Evolutionary conservation across 2,329 filamentous ascomycete genomes (phyloP), one percentile per base, ranked within the genome.

Genomic region (Cordyceps tenuipes): DNA sequence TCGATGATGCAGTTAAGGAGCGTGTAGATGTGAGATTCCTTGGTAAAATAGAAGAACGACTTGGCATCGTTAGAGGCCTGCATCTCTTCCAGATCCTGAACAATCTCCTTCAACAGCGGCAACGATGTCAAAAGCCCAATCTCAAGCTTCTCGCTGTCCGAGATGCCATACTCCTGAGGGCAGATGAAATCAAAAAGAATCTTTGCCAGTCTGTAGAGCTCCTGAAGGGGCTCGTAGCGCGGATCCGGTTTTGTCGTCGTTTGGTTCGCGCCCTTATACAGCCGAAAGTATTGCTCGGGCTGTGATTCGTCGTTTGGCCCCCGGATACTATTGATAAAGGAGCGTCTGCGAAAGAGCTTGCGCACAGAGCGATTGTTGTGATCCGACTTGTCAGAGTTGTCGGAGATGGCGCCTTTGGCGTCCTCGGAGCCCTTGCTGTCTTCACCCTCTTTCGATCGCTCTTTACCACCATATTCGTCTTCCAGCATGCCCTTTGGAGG

Each of bases 21-120:
- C 5, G 94, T 99, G 76, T 99, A 99, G 64, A 99, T 97, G 72
- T 99, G 94, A 0, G 91, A 96, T 75, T 99, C 94, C 74, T 99
- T 99, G 64, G 94, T 99, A 74, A 99, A 99, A 77, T 99, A 99
- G 75, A 97, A 90, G 78, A 97, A 97, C 1, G 89, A 93, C 71
- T 97, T 97, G 49, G 92, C 91, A 65, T 95, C 90, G 57, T 93
- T 88, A 0, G 90, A 95, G 3, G 94, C 93, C 74, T 99, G 94
- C 73, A 97, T 91, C 74, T 97, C 92, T 76, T 99, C 95, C 2
- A 99, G 81, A 68, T 99, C 93, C 69, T 92, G 89, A 7, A 99
- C 94, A 67, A 99, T 97, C 75, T 99, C 94, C 72, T 95, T 95
- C 50, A 99, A 83, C 17, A 99, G 80, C 2, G 94, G 95, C 51